phyloP scores from a whole-genome alignment of 768 basidiomycete genomes.

The Hortiboletus flavorubellus region DNA sequence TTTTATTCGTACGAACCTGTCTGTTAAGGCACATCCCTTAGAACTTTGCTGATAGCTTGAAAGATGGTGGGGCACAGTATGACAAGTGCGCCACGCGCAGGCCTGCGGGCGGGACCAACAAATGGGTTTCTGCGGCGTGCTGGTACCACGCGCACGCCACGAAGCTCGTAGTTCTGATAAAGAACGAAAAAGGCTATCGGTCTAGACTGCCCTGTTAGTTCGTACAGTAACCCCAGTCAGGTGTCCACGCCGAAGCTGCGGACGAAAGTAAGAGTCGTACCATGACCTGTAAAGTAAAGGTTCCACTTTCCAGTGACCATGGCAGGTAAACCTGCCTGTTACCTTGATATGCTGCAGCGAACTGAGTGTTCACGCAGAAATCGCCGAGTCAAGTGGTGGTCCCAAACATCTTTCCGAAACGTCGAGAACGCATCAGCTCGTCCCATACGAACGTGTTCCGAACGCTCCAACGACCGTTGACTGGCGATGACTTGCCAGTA shows the following conservation, averaged over 20 bases:
- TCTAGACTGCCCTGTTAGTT: not conserved
- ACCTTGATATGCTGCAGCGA: too few species aligned
- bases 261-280: not conserved
- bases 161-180: conserved; percentile 7
- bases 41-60: not conserved
- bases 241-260: not conserved
- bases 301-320: not conserved
- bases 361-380: too few species aligned
- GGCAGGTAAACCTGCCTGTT: too few species aligned
- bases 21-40: conserved; percentile 15
- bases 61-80: not conserved
- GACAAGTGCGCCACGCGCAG: not conserved
- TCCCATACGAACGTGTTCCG: too few species aligned
- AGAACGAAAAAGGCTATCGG: not conserved
- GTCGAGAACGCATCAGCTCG: too few species aligned
- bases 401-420: too few species aligned
- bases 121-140: not conserved
- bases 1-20: conserved; percentile 13
- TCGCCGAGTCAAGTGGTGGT: too few species aligned
- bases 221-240: too few species aligned
- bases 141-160: conserved; percentile 12
- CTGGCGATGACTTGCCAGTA: too few species aligned
- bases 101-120: not conserved
- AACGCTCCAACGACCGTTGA: too few species aligned
- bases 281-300: not conserved